Base-by-base conservation (phyloP, 768 basidiomycete species). In the Auricularia auricula-judae region DNA sequence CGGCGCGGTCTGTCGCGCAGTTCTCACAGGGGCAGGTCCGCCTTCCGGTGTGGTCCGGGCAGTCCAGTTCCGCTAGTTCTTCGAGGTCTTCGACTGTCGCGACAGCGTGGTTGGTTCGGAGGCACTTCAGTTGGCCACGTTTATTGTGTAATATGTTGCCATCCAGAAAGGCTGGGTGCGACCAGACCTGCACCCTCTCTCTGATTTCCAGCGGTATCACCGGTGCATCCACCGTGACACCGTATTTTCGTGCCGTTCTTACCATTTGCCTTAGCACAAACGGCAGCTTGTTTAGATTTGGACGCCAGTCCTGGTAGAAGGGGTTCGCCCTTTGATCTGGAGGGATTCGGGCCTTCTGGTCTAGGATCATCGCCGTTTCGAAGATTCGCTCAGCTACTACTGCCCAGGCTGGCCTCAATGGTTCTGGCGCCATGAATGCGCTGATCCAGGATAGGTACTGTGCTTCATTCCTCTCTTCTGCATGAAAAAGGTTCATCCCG, bases 341-440 rank as follows among this genome's bases (percentile, higher is more conserved):
- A 23, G 23, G 23, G 47, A 18, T 5, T 7, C 21, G 47, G 8
- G 10, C 18, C 21, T 51, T 4, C 4, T 16, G 10, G 10, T 7
- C 47, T 11, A 4, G 4, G 14, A 7, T 8, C 8, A 21, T 21
- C 4, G 14, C 21, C 10, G 18, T 16, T 51, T 5, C 16, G 4
- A 51, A 16, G 4, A 51, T 8, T 21, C 4, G 67, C 62, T 77
- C 73, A 16, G 72, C 73, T 0, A 76, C 43, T 0, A 36, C 10
- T 0, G 74, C 70, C 76, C 76, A 77, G 11, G 63, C n/a, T 8
- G 76, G 71, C 2, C 72, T 35, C 0, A 68, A 34, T 0, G 58
- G n/a, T 1, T 63, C 66, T 7, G 69, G 39, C 3, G 65, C 47
- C 0, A 74, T 68, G 65, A 72, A 76, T 18, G 39, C 43, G 67